Base-by-base conservation (phyloP, 1,284 basidiomycete species). In the Sanghuangporus weigelae region DNA sequence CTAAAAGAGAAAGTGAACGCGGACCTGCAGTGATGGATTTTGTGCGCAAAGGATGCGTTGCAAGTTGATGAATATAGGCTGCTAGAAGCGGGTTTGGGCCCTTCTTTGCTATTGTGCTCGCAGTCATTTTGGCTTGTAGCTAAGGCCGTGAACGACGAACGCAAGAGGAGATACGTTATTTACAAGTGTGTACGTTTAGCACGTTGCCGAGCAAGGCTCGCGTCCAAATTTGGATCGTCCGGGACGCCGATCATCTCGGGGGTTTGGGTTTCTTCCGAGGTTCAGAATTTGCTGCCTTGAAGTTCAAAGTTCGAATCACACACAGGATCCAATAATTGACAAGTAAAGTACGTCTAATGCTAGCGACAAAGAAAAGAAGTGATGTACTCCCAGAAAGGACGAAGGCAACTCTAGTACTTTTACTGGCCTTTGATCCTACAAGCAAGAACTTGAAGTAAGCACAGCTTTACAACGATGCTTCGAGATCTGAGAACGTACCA, bases 11-110 rank as follows among this genome's bases (percentile, higher is more conserved):
- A 39, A 67, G 57, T 58, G 61, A 64, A 56, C 36, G 66, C 74
- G 53, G 67, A 85, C 88, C 85, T 66, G 85, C 83, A 1, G 90
- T 92, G 66, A 87, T 68, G 11, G 85, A 82, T 75, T 93, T 93
- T 39, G 90, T 93, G 57, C 88, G 80, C 59, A 93, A 77, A 3
- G 91, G 91, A 70, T 91, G 79, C 5, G 76, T 70, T 1, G 82
- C 76, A 51, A 93, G 83, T 69, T 88, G 81, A 10, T 75, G 71
- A 7, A 92, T 79, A 72, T 92, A 92, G 55, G 77, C 81, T 26
- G 81, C 79, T 42, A 92, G 80, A 40, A 90, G 77, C 23, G 85
- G 81, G 68, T 85, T 77, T 38, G 78, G 70, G 26, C 74, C 72
- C 60, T 74, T 80, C 60, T 64, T 57, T 57, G 63, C 44, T 23